phyloP scores from a whole-genome alignment of 768 basidiomycete genomes.

The Exidia glandulosa region DNA sequence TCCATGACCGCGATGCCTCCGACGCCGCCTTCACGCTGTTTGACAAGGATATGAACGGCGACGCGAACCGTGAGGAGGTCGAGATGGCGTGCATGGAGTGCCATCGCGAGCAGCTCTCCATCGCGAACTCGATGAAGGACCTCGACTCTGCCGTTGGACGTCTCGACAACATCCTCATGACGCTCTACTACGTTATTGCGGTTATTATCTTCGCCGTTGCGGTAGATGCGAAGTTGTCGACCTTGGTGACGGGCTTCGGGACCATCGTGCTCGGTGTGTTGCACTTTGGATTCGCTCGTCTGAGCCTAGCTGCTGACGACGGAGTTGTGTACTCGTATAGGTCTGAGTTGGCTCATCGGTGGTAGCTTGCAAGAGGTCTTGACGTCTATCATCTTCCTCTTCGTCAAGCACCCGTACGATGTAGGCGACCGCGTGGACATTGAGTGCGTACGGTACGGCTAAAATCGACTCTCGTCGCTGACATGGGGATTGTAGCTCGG shows the following conservation, averaged over 20 bases:
- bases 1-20: slow-evolving; percentile 55
- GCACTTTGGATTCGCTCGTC: background rate
- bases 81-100: slow-evolving; percentile 73
- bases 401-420: slow-evolving; percentile 78
- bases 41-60: slow-evolving; percentile 64
- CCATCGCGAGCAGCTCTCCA: slow-evolving; percentile 74
- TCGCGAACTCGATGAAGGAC: slow-evolving; percentile 81
- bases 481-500: slow-evolving; percentile 18
- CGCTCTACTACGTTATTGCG: slow-evolving; percentile 58
- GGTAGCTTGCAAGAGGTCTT: slow-evolving; percentile 69
- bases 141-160: slow-evolving; percentile 82
- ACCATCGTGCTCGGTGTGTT: slow-evolving; percentile 38
- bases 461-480: background rate
- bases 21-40: slow-evolving; percentile 57
- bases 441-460: slow-evolving; percentile 16
- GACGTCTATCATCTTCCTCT: slow-evolving; percentile 82
- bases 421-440: slow-evolving; percentile 63
- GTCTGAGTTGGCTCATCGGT: slow-evolving; percentile 82
- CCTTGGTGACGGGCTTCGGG: slow-evolving; percentile 69
- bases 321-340: slow-evolving; percentile 18
- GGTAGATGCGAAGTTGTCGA: slow-evolving; percentile 61
- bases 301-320: slow-evolving; percentile 5
- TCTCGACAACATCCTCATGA: slow-evolving; percentile 80
- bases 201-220: slow-evolving; percentile 76
- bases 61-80: slow-evolving; percentile 57